phyloP scores from a whole-genome alignment of 2,329 filamentous ascomycete genomes.

The Hypoxylon sp. region DNA sequence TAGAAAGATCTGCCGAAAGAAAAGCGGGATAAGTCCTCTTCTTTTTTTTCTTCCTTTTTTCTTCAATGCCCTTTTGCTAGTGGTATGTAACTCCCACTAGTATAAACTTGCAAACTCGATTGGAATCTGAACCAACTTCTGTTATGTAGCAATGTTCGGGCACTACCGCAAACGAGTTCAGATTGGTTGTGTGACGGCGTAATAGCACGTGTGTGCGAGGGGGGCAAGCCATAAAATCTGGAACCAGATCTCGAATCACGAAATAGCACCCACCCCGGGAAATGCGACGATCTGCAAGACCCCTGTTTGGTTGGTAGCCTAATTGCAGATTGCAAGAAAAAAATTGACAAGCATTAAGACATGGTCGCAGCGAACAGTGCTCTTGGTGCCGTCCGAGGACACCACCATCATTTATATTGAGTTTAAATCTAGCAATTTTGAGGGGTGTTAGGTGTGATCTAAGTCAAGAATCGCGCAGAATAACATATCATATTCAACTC shows the following conservation, averaged over 20 bases:
- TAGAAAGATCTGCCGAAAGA: no score
- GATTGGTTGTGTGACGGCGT: constrained; percentile 37
- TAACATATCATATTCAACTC: no score
- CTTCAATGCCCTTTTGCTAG: no score
- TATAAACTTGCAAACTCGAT: no score
- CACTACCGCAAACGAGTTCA: constrained; percentile 35
- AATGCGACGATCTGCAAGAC: constrained; percentile 47
- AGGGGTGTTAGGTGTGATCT: background rate
- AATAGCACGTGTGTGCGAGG: constrained; percentile 41
- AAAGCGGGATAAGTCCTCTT: no score
- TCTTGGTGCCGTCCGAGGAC: background rate
- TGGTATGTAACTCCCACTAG: no score
- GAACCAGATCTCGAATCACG: constrained; percentile 43
- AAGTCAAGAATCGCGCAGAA: no score
- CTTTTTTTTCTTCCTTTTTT: no score
- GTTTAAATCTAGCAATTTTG: background rate
- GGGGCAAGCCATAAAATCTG: constrained; percentile 35
- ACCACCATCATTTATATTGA: background rate
- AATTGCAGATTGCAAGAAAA: constrained; percentile 32
- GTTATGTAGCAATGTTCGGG: constrained; percentile 20
- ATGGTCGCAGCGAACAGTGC: background rate
- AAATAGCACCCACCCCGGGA: constrained; percentile 41
- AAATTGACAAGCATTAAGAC: constrained; percentile 21
- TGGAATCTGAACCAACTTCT: constrained; percentile 16
- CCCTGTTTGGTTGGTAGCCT: constrained; percentile 40